phyloP scores from a whole-genome alignment of 1,139 yeast species.

The Petasospora fabianii region DNA sequence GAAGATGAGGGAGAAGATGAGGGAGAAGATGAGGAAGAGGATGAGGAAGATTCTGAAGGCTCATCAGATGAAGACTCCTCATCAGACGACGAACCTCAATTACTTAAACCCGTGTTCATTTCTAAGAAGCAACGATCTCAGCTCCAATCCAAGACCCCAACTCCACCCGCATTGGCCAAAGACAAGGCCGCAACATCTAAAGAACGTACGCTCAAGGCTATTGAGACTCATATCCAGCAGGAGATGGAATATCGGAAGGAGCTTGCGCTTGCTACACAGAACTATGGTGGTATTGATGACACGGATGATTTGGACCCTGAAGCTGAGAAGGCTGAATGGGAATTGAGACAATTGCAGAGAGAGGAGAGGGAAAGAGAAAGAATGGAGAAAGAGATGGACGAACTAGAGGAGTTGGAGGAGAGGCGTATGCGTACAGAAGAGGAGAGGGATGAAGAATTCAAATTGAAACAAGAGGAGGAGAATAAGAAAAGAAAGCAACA shows the following conservation, averaged over 20 bases:
- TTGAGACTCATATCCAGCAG: constrained; percentile 28
- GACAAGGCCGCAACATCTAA: constrained; percentile 17
- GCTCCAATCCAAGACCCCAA: background rate
- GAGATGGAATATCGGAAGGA: constrained; percentile 24
- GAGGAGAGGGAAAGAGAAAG: constrained; percentile 40
- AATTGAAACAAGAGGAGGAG: constrained; percentile 15
- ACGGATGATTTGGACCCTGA: constrained; percentile 53
- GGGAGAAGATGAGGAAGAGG: constrained; percentile 11
- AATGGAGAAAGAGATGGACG: constrained; percentile 36
- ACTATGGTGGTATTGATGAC: constrained; percentile 42
- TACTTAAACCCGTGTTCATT: constrained; percentile 24
- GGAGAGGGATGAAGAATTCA: constrained; percentile 26
- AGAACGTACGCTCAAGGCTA: constrained; percentile 29
- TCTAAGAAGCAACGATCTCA: constrained; percentile 15
- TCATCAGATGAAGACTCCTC: constrained; percentile 2
- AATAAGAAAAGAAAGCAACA: constrained; percentile 5
- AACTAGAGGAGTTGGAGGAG: constrained; percentile 37
- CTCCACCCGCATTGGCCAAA: background rate
- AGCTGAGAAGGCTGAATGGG: constrained; percentile 45
- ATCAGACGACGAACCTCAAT: constrained; percentile 13
- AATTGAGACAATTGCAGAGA: constrained; percentile 39
- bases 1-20: constrained; percentile 7
- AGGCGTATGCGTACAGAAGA: constrained; percentile 26
- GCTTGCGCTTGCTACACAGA: constrained; percentile 19
- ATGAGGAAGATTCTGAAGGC: constrained; percentile 4